Percentiles rank a stretch among this genome's conserved stretches.
Evolutionary conservation across 75 land plant genomes (phyloP).

Genomic region (Ceratopteris richardii): DNA sequence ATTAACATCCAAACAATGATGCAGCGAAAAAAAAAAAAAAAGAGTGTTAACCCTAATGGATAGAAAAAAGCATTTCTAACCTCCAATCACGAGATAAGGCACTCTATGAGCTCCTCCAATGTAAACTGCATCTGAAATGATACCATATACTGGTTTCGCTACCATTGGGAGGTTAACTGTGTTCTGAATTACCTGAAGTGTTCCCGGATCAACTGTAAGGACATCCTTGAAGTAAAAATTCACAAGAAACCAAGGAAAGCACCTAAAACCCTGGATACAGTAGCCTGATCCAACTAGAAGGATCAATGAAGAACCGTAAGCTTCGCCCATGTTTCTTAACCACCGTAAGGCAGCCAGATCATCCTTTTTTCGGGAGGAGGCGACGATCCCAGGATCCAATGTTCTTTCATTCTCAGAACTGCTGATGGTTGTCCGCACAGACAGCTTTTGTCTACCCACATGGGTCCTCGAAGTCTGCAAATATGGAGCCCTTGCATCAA

Average conservation of each 20-base stretch:
- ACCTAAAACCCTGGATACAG: conserved; percentile 74
- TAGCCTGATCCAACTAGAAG: conserved; percentile 60
- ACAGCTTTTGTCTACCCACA: too few species aligned
- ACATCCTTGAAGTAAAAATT: conserved; percentile 59
- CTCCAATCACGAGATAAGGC: conserved; percentile 77
- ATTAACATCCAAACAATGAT: too few species aligned
- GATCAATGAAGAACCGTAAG: too few species aligned
- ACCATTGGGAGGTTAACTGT: conserved; percentile 74
- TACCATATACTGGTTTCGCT: conserved; percentile 82
- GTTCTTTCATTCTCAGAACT: too few species aligned
- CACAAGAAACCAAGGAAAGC: conserved; percentile 78
- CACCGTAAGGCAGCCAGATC: too few species aligned
- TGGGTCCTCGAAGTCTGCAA: too few species aligned
- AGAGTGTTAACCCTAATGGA: neutral
- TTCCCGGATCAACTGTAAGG: conserved; percentile 43
- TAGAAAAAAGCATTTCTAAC: conserved; percentile 17
- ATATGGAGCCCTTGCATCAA: too few species aligned
- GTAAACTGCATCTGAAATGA: conserved; percentile 55
- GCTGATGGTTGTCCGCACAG: too few species aligned
- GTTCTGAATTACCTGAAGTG: conserved; percentile 67
- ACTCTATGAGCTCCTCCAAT: conserved; percentile 70
- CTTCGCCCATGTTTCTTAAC: too few species aligned
- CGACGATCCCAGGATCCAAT: too few species aligned
- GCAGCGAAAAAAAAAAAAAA: neutral
- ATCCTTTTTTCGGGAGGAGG: too few species aligned